Evolutionary conservation across 768 basidiomycete genomes (phyloP), one percentile per base, ranked within the genome.

Genomic region (Lactarius vividus): DNA sequence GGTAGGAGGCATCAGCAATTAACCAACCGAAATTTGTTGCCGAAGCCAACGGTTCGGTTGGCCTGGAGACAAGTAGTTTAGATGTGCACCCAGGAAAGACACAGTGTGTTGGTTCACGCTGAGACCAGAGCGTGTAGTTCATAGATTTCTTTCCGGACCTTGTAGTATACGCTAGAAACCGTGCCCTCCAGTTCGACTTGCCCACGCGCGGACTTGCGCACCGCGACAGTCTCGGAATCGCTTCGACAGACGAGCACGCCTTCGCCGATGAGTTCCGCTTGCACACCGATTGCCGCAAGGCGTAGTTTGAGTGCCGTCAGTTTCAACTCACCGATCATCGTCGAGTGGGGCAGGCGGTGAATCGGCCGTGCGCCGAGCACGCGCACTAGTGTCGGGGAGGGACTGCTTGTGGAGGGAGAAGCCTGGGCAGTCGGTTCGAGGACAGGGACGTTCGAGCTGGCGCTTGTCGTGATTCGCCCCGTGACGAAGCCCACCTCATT

Each of bases 311-410:
- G 83, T 2, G 86, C 84, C 0, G 94, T 95, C 33, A 99, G 81
- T 74, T 97, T 95, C 49, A 99, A 84, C 73, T 98, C 97, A 59
- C 97, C 97, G 63, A 99, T 97, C 88, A 98, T 96, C 8, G 96
- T 92, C 0, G 96, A 96, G 65, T 88, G 85, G 1, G 94, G 93
- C 3, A 98, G 80, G 2, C 85, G 78, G 11, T 84, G 81, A 23
- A 84, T 79, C 18, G 86, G 82, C 35, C 91, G 85, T n/a, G 87
- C 83, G 20, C 88, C 90, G 26, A 91, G 81, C 39, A 80, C 79
- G 23, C 79, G 84, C 26, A 77, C 77, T 49, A 74, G 68, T 1
- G 71, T 67, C 15, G 77, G 71, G 4, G 72, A 63, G 10, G 63
- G 62, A n/a, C 3, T 31, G 6, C 39, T 61, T 13, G 52, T 20